These are phyloP conservation scores for Trichoderma sp. DNA, from an alignment of 2,329 filamentous ascomycete genomes.

Conservation along the genomic window DNA sequence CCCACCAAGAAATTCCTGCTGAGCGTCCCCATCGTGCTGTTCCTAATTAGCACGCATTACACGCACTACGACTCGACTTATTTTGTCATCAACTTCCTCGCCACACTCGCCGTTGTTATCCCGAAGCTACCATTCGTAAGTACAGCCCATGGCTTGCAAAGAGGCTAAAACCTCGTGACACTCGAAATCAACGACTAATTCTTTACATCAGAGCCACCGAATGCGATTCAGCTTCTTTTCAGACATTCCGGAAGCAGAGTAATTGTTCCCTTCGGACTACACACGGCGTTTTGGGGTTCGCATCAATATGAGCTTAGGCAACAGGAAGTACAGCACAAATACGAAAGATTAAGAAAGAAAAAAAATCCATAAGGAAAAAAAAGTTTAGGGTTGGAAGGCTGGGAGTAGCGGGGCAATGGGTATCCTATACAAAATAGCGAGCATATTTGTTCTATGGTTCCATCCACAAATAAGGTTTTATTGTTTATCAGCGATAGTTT, in stretches of 20 bases:
- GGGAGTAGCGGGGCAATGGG: conserved; percentile 26
- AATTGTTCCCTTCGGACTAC: conserved; percentile 22
- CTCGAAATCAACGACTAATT: conserved; percentile 34
- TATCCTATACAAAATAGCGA: conserved; percentile 41
- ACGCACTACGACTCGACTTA: conserved; percentile 97
- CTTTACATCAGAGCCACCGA: conserved; percentile 68
- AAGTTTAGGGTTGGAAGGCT: conserved; percentile 27
- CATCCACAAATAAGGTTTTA: conserved; percentile 34
- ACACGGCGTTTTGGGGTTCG: conserved; percentile 27
- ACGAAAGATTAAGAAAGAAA: conserved; percentile 20
- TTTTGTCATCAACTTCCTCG: conserved; percentile 96
- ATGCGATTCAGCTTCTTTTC: conserved; percentile 78
- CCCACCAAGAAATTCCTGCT: conserved; percentile 98
- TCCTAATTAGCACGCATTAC: conserved; percentile 96
- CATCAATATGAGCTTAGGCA: conserved; percentile 26
- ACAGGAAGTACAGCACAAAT: conserved; percentile 23
- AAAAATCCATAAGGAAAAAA: conserved; percentile 4
- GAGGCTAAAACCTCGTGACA: not conserved
- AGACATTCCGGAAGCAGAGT: conserved; percentile 64
- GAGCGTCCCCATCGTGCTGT: conserved; percentile 90
- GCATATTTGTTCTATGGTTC: conserved; percentile 41
- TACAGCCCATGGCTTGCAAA: conserved; percentile 34
- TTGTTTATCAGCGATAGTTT: conserved; percentile 37
- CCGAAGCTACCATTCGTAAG: conserved; percentile 94
- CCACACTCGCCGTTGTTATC: conserved; percentile 89